Conservation (phyloP, 306 rosid species). For the barrel medic (Medicago truncatula) region DNA sequence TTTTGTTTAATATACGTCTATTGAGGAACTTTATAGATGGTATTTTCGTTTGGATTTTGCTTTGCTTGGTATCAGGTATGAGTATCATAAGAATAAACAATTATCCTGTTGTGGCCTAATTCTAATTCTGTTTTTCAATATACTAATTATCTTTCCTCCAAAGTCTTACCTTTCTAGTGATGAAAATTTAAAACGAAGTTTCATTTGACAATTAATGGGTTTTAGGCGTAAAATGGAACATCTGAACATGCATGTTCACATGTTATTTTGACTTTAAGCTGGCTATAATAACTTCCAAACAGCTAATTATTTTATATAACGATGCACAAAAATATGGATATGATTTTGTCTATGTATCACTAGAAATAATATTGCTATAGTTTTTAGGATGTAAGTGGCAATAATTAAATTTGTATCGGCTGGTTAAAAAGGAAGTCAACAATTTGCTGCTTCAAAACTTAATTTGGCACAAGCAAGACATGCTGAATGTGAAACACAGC, state of each 20-base stretch:
- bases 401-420: slow-evolving; percentile 4
- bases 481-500: neutral
- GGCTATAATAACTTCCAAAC: slow-evolving; percentile 8
- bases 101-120: neutral
- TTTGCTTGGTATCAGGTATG: neutral
- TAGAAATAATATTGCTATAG: neutral
- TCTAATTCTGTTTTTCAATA: slow-evolving; percentile 2
- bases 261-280: slow-evolving; percentile 26
- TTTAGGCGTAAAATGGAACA: slow-evolving; percentile 23
- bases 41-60: neutral
- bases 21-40: neutral
- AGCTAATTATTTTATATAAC: neutral
- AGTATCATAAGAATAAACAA: too few species aligned
- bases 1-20: too few species aligned
- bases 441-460: neutral
- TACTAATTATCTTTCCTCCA: neutral
- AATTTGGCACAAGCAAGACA: neutral
- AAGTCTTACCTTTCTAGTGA: neutral
- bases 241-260: slow-evolving; percentile 9
- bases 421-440: neutral
- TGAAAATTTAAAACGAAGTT: slow-evolving; percentile 12
- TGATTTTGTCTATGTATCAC: neutral
- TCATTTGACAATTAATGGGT: neutral
- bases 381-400: neutral
- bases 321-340: neutral